Evolutionary conservation across 1,139 yeast species (phyloP).

Genomic region (Cylindricascospora bacillispora): DNA sequence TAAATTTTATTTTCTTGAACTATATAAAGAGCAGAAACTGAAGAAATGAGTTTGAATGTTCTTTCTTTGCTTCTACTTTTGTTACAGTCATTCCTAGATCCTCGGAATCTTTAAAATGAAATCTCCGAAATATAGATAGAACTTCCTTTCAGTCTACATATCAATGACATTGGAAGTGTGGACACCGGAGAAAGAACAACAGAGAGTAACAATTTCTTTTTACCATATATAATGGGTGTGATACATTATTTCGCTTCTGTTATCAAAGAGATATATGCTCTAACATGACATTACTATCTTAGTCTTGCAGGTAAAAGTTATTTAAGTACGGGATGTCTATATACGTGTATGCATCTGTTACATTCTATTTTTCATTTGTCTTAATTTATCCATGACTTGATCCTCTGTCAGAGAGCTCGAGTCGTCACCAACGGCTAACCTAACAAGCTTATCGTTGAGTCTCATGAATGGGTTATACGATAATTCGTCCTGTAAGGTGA

Average conservation of each 20-base stretch:
- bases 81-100: constrained; percentile 3
- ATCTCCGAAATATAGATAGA: constrained; percentile 46
- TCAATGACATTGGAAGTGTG: constrained; percentile 43
- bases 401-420: constrained; percentile 30
- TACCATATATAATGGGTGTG: not conserved
- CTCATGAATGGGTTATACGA: constrained; percentile 84
- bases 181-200: constrained; percentile 54
- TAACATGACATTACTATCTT: not conserved
- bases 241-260: not conserved
- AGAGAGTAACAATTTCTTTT: not conserved
- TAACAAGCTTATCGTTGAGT: constrained; percentile 44
- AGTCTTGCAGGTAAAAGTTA: not conserved
- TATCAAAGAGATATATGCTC: too few species aligned
- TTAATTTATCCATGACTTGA: constrained; percentile 50
- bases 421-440: constrained; percentile 39
- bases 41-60: too few species aligned
- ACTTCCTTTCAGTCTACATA: constrained; percentile 37
- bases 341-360: constrained; percentile 8
- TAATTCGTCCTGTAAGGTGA: constrained; percentile 76
- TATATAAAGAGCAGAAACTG: too few species aligned
- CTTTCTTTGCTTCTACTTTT: too few species aligned
- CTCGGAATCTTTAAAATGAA: constrained; percentile 10
- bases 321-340: not conserved
- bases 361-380: constrained; percentile 56
- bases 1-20: too few species aligned